A percentile compares a stretch with the other conserved stretches of the same genome.
Conservation (phyloP, 2,329 filamentous ascomycete genomes). For the Xylariales sp. region DNA sequence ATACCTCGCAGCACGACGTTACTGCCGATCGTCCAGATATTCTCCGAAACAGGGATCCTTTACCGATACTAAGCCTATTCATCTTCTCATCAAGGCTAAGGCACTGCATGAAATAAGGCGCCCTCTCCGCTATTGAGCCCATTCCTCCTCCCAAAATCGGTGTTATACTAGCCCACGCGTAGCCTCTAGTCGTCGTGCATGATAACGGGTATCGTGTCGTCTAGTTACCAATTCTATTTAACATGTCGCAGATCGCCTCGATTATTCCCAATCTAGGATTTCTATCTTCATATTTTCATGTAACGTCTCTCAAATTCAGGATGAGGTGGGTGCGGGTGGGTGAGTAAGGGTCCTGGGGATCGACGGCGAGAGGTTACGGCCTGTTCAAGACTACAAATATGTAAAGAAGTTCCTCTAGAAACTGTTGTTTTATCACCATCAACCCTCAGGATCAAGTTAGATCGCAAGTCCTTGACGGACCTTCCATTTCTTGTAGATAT, state of each 20-base stretch:
- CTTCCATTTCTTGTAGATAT: conserved; percentile 40
- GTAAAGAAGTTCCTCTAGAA: conserved; percentile 23
- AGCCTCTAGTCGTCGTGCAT: conserved; percentile 18
- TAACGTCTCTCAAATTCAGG: conserved; percentile 43
- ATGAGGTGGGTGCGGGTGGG: conserved; percentile 12
- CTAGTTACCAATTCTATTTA: conserved; percentile 24
- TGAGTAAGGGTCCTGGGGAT: neutral
- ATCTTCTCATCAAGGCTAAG: conserved; percentile 32
- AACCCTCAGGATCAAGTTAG: conserved; percentile 32
- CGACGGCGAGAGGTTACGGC: conserved; percentile 18
- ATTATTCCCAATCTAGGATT: conserved; percentile 34
- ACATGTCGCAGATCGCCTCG: conserved; percentile 32
- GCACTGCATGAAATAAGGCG: conserved; percentile 32
- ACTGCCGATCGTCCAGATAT: conserved; percentile 31
- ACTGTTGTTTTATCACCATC: conserved; percentile 23
- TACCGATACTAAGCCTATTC: conserved; percentile 36
- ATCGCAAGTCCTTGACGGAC: conserved; percentile 42
- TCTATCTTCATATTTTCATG: conserved; percentile 36
- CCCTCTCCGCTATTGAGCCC: conserved; percentile 36
- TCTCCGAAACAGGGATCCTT: conserved; percentile 30
- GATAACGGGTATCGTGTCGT: conserved; percentile 16
- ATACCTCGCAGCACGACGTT: conserved; percentile 35
- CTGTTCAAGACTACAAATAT: conserved; percentile 38
- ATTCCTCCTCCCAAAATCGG: conserved; percentile 35
- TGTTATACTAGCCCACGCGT: conserved; percentile 13